Conservation (phyloP, 805 yeast species). For the Teunomyces cretensis region DNA sequence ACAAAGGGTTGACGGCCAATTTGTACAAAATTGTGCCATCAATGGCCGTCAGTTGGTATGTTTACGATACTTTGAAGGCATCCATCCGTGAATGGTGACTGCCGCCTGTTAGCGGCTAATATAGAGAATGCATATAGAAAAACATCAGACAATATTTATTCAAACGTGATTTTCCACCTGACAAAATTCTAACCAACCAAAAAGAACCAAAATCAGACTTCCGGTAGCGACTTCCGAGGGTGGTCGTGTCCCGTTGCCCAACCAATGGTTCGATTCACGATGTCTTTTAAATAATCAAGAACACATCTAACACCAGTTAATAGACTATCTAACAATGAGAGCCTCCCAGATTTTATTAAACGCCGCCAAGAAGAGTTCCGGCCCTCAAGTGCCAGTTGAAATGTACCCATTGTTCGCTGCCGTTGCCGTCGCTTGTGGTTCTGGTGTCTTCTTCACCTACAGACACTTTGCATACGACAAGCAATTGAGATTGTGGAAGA, state of each 20-base stretch:
- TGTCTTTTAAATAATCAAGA: not conserved
- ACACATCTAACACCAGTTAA: not conserved
- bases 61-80: constrained; percentile 69
- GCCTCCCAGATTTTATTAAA: constrained; percentile 40
- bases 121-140: constrained; percentile 1
- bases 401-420: constrained; percentile 50
- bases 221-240: not conserved
- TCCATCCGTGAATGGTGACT: constrained; percentile 30
- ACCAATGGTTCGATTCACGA: constrained; percentile 9
- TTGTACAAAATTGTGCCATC: constrained; percentile 89
- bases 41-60: constrained; percentile 94
- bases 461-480: constrained; percentile 47
- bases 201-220: constrained; percentile 1
- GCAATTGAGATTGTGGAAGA: constrained; percentile 48
- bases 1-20: constrained; percentile 76
- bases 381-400: constrained; percentile 35
- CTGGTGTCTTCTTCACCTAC: constrained; percentile 44
- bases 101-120: not conserved
- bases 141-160: constrained; percentile 1
- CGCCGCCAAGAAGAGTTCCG: constrained; percentile 35
- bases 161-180: constrained; percentile 9
- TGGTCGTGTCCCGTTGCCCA: constrained; percentile 5
- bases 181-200: constrained; percentile 11
- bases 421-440: constrained; percentile 38
- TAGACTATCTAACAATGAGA: constrained; percentile 26